phyloP scores from a whole-genome alignment of 768 basidiomycete species.

The Trametes cinnabarina region DNA sequence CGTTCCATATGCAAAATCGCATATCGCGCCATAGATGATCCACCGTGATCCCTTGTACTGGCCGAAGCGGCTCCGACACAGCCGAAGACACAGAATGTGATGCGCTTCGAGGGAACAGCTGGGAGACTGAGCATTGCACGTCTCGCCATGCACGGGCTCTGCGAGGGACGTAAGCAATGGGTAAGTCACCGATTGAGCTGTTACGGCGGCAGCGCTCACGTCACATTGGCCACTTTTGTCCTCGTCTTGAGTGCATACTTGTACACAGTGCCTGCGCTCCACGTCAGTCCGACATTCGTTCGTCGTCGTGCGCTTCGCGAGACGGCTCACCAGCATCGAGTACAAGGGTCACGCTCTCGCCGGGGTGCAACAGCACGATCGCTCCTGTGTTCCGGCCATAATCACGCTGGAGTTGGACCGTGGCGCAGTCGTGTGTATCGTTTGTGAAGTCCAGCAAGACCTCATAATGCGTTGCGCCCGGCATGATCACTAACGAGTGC shows the following conservation, averaged over 20 bases:
- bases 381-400: conserved; percentile 56
- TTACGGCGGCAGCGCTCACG: conserved; percentile 44
- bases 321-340: conserved; percentile 48
- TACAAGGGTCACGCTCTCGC: conserved; percentile 63
- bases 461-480: conserved; percentile 61
- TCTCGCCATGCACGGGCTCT: conserved; percentile 70
- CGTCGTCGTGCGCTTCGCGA: neutral
- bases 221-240: conserved; percentile 66
- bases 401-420: conserved; percentile 62
- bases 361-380: conserved; percentile 56
- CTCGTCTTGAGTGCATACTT: conserved; percentile 66
- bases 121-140: conserved; percentile 58
- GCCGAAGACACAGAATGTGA: conserved; percentile 27
- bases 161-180: neutral
- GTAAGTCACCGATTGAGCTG: neutral
- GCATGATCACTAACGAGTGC: conserved; percentile 41
- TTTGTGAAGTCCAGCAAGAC: conserved; percentile 68
- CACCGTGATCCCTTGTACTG: conserved; percentile 55
- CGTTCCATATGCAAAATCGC: conserved; percentile 62
- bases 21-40: conserved; percentile 68
- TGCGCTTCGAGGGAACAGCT: conserved; percentile 47
- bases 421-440: conserved; percentile 62
- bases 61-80: conserved; percentile 35
- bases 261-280: conserved; percentile 50
- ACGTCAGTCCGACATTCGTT: conserved; percentile 7